These are phyloP conservation scores for Cenchrus americanus DNA, from an alignment of 176 grass and related monocot species.

Conservation along the genomic window DNA sequence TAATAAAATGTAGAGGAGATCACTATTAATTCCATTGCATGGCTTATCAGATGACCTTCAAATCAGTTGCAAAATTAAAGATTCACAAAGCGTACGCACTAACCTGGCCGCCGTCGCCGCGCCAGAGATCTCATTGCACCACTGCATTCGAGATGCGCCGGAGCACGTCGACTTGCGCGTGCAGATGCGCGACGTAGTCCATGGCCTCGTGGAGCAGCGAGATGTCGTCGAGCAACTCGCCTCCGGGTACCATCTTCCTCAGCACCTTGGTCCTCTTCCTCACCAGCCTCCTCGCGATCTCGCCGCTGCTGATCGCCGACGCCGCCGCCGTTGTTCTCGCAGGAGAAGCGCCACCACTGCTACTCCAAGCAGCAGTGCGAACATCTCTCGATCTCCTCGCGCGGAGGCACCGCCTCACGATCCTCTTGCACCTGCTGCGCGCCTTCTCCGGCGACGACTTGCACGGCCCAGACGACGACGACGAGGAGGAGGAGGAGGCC, in stretches of 20 bases:
- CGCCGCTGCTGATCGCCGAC: neutral
- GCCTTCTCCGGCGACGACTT: conserved; percentile 1
- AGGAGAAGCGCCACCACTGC: neutral
- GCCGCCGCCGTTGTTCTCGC: neutral
- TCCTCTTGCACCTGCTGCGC: conserved; percentile 39
- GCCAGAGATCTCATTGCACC: conserved; percentile 24
- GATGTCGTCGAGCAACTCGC: conserved; percentile 53
- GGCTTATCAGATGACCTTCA: neutral
- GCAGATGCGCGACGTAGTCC: conserved; percentile 73
- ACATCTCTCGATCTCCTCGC: neutral
- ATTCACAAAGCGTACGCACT: neutral
- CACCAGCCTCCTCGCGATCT: conserved; percentile 64
- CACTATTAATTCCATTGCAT: no score
- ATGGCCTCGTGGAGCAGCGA: conserved; percentile 65
- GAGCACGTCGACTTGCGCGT: conserved; percentile 68
- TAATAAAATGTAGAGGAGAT: neutral
- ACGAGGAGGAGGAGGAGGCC: neutral
- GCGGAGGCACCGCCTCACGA: conserved; percentile 34
- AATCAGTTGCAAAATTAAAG: neutral
- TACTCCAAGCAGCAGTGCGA: no score
- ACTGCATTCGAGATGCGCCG: conserved; percentile 51
- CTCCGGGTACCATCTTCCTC: conserved; percentile 68
- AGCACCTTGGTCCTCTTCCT: conserved; percentile 66
- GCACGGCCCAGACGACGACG: neutral
- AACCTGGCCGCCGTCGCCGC: conserved; percentile 11